phyloP scores from a whole-genome alignment of 441 rosid genomes.

The Biscutella laevigata region DNA sequence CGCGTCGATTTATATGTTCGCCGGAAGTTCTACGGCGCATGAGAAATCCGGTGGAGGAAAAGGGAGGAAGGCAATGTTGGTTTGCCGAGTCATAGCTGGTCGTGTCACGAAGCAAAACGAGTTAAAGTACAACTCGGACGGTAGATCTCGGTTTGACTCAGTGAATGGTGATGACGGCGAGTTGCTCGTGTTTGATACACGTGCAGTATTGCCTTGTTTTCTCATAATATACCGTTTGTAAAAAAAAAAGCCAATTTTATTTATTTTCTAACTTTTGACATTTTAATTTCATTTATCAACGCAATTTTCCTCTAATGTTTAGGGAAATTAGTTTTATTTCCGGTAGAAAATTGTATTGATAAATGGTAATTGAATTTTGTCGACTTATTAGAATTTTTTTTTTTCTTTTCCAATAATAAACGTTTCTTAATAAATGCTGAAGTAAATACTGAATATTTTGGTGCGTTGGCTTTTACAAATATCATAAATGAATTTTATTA shows the following conservation, averaged over 20 bases:
- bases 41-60: constrained; percentile 72
- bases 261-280: constrained; percentile 2
- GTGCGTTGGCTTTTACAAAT: constrained; percentile 12
- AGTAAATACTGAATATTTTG: constrained; percentile 9
- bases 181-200: constrained; percentile 73
- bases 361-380: constrained; percentile 27
- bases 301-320: constrained; percentile 27
- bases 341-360: constrained; percentile 28
- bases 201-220: constrained; percentile 87
- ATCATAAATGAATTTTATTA: constrained; percentile 21
- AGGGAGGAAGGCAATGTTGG: constrained; percentile 84
- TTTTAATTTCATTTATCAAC: constrained; percentile 38
- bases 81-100: constrained; percentile 79
- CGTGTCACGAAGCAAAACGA: constrained; percentile 51
- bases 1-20: constrained; percentile 52
- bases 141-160: constrained; percentile 62
- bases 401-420: background rate
- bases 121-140: constrained; percentile 35
- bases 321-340: background rate
- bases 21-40: constrained; percentile 75
- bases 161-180: constrained; percentile 74
- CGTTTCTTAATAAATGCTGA: constrained; percentile 16
- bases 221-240: constrained; percentile 80
- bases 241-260: constrained; percentile 5
- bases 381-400: background rate